Conservation (phyloP, 306 rosid genomes). For the Vigna radiata region DNA sequence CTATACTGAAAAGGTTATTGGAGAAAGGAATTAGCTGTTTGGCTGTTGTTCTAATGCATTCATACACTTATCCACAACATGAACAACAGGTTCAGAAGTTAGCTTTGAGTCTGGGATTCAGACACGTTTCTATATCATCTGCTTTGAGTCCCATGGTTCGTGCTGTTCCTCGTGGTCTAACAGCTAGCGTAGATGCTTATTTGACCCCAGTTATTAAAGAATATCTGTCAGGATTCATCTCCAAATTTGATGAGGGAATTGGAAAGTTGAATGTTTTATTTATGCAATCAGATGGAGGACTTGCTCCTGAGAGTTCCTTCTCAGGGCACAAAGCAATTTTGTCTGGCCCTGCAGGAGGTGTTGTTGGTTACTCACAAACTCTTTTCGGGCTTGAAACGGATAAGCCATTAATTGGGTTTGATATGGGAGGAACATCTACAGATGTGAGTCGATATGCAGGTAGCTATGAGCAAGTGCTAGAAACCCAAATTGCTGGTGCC, state of each 20-base stretch:
- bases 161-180: conserved; percentile 95
- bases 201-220: conserved; percentile 95
- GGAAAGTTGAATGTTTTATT: conserved; percentile 85
- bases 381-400: conserved; percentile 84
- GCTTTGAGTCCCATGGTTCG: conserved; percentile 97
- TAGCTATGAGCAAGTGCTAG: conserved; percentile 90
- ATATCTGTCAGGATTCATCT: conserved; percentile 90
- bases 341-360: conserved; percentile 99
- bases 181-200: conserved; percentile 96
- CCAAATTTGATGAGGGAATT: conserved; percentile 79
- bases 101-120: conserved; percentile 83
- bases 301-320: conserved; percentile 89
- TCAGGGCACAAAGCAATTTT: conserved; percentile 96
- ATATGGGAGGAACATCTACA: conserved; percentile 98
- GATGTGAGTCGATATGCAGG: conserved; percentile 97
- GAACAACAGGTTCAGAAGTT: conserved; percentile 68
- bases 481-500: conserved; percentile 91
- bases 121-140: conserved; percentile 90
- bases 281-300: conserved; percentile 99
- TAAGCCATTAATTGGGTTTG: conserved; percentile 93
- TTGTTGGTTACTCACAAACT: conserved; percentile 96
- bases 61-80: conserved; percentile 84
- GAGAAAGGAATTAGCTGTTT: conserved; percentile 78
- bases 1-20: conserved; percentile 59
- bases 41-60: conserved; percentile 95